Evolutionary conservation across 1,284 basidiomycete species (phyloP).

Genomic region (Fomes fomentarius): DNA sequence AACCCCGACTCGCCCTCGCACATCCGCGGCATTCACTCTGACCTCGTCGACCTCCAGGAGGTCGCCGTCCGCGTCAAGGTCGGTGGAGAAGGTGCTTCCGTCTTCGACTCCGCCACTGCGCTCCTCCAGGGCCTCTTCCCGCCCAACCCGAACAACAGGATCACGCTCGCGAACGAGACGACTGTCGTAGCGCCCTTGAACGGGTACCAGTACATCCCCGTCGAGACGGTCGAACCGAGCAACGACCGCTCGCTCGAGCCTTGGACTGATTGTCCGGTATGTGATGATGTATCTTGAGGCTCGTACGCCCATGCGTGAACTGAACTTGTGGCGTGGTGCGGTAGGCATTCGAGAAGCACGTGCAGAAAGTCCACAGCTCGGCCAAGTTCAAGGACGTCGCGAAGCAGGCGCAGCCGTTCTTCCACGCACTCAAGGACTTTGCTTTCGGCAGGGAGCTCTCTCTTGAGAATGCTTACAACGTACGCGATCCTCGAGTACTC

Average conservation of each 20-base stretch:
- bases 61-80: conserved; percentile 79
- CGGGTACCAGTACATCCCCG: conserved; percentile 86
- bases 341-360: conserved; percentile 67
- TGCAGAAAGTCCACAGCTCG: conserved; percentile 59
- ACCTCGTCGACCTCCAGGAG: conserved; percentile 72
- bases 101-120: conserved; percentile 82
- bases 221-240: conserved; percentile 81
- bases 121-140: conserved; percentile 82
- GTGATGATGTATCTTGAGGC: too few species aligned
- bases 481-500: too few species aligned
- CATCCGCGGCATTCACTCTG: conserved; percentile 67
- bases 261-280: conserved; percentile 81
- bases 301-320: neutral
- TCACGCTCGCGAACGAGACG: conserved; percentile 78
- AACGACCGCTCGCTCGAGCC: conserved; percentile 85
- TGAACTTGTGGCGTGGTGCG: neutral
- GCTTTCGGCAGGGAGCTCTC: conserved; percentile 69
- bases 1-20: conserved; percentile 61
- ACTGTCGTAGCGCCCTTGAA: conserved; percentile 75
- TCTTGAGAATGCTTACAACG: conserved; percentile 77
- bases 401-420: conserved; percentile 63
- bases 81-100: conserved; percentile 82
- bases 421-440: conserved; percentile 63
- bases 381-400: conserved; percentile 64
- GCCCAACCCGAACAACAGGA: conserved; percentile 68